phyloP scores from a whole-genome alignment of 2,329 filamentous ascomycete species.

The Aspergillus fumigatiaffinis region DNA sequence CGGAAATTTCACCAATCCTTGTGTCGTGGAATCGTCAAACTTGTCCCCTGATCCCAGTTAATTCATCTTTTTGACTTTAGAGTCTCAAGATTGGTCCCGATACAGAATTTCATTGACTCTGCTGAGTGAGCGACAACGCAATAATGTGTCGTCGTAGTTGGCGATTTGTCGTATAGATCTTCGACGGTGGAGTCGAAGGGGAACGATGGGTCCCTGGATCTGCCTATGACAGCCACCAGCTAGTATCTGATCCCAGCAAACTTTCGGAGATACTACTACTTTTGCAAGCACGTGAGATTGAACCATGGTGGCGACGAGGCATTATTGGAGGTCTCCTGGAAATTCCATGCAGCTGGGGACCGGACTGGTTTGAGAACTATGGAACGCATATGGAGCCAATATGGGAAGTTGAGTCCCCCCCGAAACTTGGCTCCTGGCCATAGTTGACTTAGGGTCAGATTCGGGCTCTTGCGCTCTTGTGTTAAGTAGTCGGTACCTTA shows the following conservation, averaged over 20 bases:
- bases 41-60: not conserved
- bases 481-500: not conserved
- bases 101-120: not conserved
- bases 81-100: not conserved
- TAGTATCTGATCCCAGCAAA: slow-evolving; percentile 5
- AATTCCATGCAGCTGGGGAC: not conserved
- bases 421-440: not conserved
- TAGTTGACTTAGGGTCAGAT: not conserved
- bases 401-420: not conserved
- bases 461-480: not conserved
- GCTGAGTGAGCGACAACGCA: not conserved
- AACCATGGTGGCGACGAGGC: not conserved
- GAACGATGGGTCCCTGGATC: slow-evolving; percentile 20
- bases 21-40: not conserved
- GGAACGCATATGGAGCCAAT: not conserved
- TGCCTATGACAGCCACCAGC: slow-evolving; percentile 16
- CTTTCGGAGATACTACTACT: slow-evolving; percentile 17
- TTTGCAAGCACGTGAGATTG: slow-evolving; percentile 12
- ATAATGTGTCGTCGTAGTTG: not conserved
- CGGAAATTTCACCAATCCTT: not conserved
- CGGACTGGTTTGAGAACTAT: not conserved
- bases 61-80: not conserved
- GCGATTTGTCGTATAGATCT: slow-evolving; percentile 8
- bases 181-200: slow-evolving; percentile 7
- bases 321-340: slow-evolving; percentile 5